A percentile compares a stretch with the other conserved stretches of the same genome.
Evolutionary conservation across 2,329 filamentous ascomycete species (phyloP).

Genomic region (Diplodia mutila): DNA sequence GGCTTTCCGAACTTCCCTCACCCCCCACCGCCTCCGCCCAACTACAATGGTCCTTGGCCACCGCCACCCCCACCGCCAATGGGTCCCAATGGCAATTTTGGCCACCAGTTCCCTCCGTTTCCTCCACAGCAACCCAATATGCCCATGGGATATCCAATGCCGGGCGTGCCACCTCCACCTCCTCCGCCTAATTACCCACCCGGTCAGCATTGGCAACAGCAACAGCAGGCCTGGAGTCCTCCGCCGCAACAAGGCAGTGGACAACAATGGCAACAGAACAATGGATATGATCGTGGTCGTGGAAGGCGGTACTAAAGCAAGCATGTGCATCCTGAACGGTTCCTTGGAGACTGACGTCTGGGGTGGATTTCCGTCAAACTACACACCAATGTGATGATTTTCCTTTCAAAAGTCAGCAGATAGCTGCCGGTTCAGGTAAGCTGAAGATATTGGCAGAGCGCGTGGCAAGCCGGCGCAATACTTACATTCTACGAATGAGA

Average conservation of each 20-base stretch:
- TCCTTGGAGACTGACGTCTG: neutral
- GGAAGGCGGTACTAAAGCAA: conserved; percentile 2
- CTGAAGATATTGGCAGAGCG: neutral
- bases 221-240: neutral
- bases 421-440: neutral
- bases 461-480: neutral
- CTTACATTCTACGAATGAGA: neutral
- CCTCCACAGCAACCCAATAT: conserved; percentile 22
- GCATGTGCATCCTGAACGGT: neutral
- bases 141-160: conserved; percentile 22
- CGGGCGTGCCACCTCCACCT: conserved; percentile 3
- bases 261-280: conserved; percentile 8
- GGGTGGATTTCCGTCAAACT: neutral
- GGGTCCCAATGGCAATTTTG: conserved; percentile 1
- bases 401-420: neutral
- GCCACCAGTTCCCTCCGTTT: conserved; percentile 15
- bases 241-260: neutral
- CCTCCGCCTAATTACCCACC: conserved; percentile 3
- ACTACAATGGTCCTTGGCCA: conserved; percentile 26
- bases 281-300: conserved; percentile 10
- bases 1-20: neutral
- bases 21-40: conserved; percentile 23
- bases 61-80: conserved; percentile 24
- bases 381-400: neutral
- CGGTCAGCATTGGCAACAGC: conserved; percentile 17